Percentiles rank a stretch among this genome's conserved stretches.
Evolutionary conservation across 257 asterid genomes (phyloP).

Genomic region (Leptodermis oblonga): DNA sequence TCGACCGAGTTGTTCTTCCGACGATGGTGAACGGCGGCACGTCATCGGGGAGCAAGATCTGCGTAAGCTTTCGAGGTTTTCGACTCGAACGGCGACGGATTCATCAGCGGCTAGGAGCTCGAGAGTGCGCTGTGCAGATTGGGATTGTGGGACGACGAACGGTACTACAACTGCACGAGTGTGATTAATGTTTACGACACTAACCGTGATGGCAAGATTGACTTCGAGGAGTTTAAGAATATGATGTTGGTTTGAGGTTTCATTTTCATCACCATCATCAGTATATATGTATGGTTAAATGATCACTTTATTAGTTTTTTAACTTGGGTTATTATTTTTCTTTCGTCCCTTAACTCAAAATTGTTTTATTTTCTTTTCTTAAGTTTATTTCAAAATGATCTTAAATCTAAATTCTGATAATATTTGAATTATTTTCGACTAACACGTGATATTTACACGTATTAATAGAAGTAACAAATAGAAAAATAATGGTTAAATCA

Average conservation of each 20-base stretch:
- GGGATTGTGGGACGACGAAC: constrained; percentile 18
- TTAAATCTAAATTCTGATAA: too few relatives aligned
- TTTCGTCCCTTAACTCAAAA: too few relatives aligned
- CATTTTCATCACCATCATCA: too few relatives aligned
- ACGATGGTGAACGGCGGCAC: background rate
- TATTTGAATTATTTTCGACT: too few relatives aligned
- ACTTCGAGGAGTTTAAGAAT: constrained; percentile 24
- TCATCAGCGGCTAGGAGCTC: constrained; percentile 19
- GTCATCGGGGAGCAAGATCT: constrained; percentile 5
- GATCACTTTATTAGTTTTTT: too few relatives aligned
- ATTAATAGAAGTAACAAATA: too few relatives aligned
- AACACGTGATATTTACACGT: too few relatives aligned
- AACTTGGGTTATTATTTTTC: too few relatives aligned
- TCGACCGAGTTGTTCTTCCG: background rate
- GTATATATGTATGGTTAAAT: too few relatives aligned
- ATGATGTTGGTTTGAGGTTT: constrained; percentile 19
- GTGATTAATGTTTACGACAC: constrained; percentile 16
- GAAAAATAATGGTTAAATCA: too few relatives aligned
- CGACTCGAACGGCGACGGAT: constrained; percentile 21
- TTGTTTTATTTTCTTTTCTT: too few relatives aligned
- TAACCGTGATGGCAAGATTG: constrained; percentile 22
- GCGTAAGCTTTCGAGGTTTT: constrained; percentile 11
- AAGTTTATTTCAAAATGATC: too few relatives aligned
- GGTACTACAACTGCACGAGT: background rate
- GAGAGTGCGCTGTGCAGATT: constrained; percentile 12